Base-by-base conservation (phyloP, 495 filamentous ascomycete species). In the Thozetella sp. region DNA sequence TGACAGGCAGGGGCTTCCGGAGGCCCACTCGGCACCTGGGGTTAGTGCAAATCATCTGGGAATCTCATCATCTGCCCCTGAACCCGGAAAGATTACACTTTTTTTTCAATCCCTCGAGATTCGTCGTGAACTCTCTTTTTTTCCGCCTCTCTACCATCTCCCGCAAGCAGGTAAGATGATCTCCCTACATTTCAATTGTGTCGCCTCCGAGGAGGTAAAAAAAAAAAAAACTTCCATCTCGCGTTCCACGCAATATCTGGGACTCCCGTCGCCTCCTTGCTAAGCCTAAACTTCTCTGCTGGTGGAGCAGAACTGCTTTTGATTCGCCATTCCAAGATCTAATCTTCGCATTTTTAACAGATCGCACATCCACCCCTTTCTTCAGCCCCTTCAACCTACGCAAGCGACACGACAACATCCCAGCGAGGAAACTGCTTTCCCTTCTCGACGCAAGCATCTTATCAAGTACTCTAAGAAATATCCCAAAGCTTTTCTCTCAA, bases 291-390 rank as follows among this genome's bases (percentile, higher is more conserved):
- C 2, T 65, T 30, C 37, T 12, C 48, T 40, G 26, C 23, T 24
- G 19, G 43, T 48, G 43, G 43, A 48, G 43, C 6, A 48, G 30
- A 43, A 51, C 54, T 63, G 60, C 59, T 66, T 72, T 65, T 70
- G 59, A 63, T 63, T 67, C 63, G 52, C 46, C 48, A 58, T 43
- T 15, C 6, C 30, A 37, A 53, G 43, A 37, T 37, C 56, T 66
- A 55, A 68, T 64, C 34, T 50, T 25, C 56, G 57, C 60, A 34
- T 63, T 69, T 54, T 69, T 69, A 67, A 61, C 69, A 72, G 67
- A 72, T 72, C 63, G 61, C 56, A n/a, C 54, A 22, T 24, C 56
- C 53, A 13, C 52, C 25, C 52, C 23, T 45, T 27, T 50, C 45
- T 46, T 52, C 22, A 54, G 34, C 40, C 40, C 55, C 40, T 15